Percentiles rank a stretch among this genome's conserved stretches.
These are phyloP conservation scores for Buddleja alternifolia DNA, from an alignment of 257 asterid genomes.

Conservation along the genomic window DNA sequence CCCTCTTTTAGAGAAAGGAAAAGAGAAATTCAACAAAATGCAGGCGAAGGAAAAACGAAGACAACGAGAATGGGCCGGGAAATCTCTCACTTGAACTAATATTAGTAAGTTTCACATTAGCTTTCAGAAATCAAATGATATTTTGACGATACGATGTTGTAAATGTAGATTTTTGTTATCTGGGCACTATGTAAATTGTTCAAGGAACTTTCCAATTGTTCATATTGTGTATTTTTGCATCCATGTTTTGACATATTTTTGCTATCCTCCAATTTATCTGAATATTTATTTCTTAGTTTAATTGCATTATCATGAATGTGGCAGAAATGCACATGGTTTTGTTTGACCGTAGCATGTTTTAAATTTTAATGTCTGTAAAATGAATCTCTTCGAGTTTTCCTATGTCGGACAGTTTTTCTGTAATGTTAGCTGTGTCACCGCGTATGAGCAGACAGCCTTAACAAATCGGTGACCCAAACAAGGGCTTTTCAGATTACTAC, in stretches of 20 bases:
- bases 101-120: background rate
- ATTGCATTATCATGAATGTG: conserved; percentile 25
- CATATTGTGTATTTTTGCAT: background rate
- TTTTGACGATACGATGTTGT: background rate
- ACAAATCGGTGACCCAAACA: too few relatives aligned
- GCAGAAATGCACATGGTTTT: conserved; percentile 35
- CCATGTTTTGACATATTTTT: background rate
- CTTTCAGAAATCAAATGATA: conserved; percentile 15
- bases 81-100: conserved; percentile 67
- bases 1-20: conserved; percentile 95
- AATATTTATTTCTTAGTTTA: background rate
- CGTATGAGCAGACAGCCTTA: background rate
- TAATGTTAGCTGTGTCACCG: conserved; percentile 22
- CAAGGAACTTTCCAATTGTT: conserved; percentile 10
- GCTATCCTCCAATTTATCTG: background rate
- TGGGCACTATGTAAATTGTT: background rate
- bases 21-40: conserved; percentile 93
- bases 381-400: conserved; percentile 7
- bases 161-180: conserved; percentile 8
- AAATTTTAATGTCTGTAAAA: background rate
- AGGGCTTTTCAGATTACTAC: too few relatives aligned
- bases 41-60: conserved; percentile 82
- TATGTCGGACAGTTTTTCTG: background rate
- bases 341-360: conserved; percentile 20
- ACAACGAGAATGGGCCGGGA: conserved; percentile 97